A percentile compares a stretch with the other conserved stretches of the same genome.
phyloP scores from a whole-genome alignment of 2,329 filamentous ascomycete species.

The Rhynchosporium graminicola region DNA sequence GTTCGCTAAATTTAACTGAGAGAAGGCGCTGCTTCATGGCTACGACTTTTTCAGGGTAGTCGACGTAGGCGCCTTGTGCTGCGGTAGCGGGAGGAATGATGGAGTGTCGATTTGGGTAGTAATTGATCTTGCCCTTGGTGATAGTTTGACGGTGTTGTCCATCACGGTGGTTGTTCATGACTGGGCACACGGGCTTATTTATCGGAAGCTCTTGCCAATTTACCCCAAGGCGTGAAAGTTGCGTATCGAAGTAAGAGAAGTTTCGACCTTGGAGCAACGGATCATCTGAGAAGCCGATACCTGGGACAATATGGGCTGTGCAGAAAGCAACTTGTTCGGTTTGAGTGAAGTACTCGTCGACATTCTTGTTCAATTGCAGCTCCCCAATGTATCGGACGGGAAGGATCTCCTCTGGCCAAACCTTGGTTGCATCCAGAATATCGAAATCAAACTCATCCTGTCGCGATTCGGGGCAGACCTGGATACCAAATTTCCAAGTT shows the following conservation, averaged over 20 bases:
- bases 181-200: constrained; percentile 72
- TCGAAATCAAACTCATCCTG: constrained; percentile 83
- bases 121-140: constrained; percentile 71
- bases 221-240: constrained; percentile 67
- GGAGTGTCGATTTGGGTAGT: constrained; percentile 75
- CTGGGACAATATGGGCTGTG: constrained; percentile 76
- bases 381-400: constrained; percentile 78
- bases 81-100: constrained; percentile 61
- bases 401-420: constrained; percentile 79
- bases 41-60: constrained; percentile 63
- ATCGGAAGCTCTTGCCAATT: constrained; percentile 80
- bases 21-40: constrained; percentile 71
- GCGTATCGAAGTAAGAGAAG: constrained; percentile 66
- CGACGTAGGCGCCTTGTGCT: constrained; percentile 67
- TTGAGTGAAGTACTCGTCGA: constrained; percentile 80
- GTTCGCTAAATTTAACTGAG: constrained; percentile 75
- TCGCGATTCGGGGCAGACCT: constrained; percentile 69
- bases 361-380: constrained; percentile 75
- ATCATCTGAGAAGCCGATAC: constrained; percentile 76
- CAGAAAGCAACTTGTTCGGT: constrained; percentile 84
- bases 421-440: constrained; percentile 80
- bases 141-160: constrained; percentile 74
- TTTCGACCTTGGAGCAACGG: constrained; percentile 74
- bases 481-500: constrained; percentile 82
- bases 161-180: constrained; percentile 77